Conservation (phyloP, 768 basidiomycete genomes). For the Lepiota brunneoincarnata region DNA sequence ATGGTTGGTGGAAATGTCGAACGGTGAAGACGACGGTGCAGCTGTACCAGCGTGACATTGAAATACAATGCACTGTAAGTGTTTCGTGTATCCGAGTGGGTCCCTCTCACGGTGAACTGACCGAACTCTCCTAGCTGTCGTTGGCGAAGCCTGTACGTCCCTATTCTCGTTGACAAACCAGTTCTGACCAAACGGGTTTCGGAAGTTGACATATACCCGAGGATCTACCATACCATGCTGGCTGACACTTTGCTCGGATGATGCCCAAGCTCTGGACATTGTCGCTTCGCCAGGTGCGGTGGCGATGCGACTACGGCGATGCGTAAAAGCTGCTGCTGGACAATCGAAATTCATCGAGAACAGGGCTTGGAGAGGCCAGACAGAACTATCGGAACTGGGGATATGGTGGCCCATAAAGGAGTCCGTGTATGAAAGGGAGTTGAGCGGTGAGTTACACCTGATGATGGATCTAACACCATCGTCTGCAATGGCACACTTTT, state of each 20-base stretch:
- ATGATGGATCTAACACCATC: constrained; percentile 32
- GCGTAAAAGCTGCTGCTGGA: constrained; percentile 19
- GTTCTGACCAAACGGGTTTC: neutral
- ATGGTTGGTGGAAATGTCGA: constrained; percentile 35
- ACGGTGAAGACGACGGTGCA: constrained; percentile 24
- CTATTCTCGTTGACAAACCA: neutral
- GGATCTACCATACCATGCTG: constrained; percentile 37
- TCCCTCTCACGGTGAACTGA: constrained; percentile 2
- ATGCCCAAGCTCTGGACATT: constrained; percentile 33
- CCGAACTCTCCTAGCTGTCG: constrained; percentile 25
- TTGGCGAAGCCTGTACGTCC: constrained; percentile 37
- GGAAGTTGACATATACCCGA: constrained; percentile 39
- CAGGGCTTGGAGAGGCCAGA: constrained; percentile 22
- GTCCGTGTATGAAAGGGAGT: constrained; percentile 12
- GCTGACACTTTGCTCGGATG: constrained; percentile 28
- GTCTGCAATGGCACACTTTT: constrained; percentile 34
- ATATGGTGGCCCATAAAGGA: constrained; percentile 28
- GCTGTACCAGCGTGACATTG: constrained; percentile 26
- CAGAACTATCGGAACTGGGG: constrained; percentile 27
- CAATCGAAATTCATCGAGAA: constrained; percentile 7
- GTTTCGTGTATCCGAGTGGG: neutral
- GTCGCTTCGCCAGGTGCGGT: constrained; percentile 31
- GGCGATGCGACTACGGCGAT: constrained; percentile 29
- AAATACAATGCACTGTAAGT: constrained; percentile 33
- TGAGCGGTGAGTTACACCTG: constrained; percentile 38